Base-by-base conservation (phyloP, 441 rosid species). In the Arabidopsis hybrid region DNA sequence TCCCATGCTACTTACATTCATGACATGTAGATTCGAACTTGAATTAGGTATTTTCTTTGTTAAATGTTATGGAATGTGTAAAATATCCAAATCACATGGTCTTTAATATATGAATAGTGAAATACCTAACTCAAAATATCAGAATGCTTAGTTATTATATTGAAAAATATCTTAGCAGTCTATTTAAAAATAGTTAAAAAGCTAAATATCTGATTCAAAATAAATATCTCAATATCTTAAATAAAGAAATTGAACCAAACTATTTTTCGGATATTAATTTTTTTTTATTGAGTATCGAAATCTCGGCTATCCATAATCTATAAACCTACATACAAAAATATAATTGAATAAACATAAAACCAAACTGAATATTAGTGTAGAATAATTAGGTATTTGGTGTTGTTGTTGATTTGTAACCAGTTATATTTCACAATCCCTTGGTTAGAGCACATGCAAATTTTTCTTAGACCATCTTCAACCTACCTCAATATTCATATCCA, bases 91-190 rank as follows among this genome's bases (percentile, higher is more conserved):
- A 52, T 67, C 39, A 66, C 26, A 52, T 8, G 12, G 11, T 55
- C 31, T 42, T 68, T 40, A 10, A 32, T 55, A 7, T 42, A 68
- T 6, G 2, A 12, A 45, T 12, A 57, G 21, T 43, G 43, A 57
- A 57, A 12, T 32, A 56, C 55, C 65, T 45, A 45, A 69, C 73
- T 43, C n/a, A 68, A 59, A 67, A 43, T 46, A 64, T 64, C 31
- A 2, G 32, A 31, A 60, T 62, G 29, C 26, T 42, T 36, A 18
- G 0, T 60, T 40, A 21, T 60, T 40, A 21, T 7, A 16, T 40
- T 46, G 29, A 43, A 29, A 40, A 57, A 35, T 58, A 58, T 36
- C 29, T 52, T 29, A 11, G 8, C 3, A 29, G 36, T 12, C 60
- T 6, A 55, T n/a, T 42, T 31, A 12, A 34, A 56, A n/a, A 42